Evolutionary conservation across 176 grass and related monocot genomes (phyloP).

Genomic region (Triticum monococcum): DNA sequence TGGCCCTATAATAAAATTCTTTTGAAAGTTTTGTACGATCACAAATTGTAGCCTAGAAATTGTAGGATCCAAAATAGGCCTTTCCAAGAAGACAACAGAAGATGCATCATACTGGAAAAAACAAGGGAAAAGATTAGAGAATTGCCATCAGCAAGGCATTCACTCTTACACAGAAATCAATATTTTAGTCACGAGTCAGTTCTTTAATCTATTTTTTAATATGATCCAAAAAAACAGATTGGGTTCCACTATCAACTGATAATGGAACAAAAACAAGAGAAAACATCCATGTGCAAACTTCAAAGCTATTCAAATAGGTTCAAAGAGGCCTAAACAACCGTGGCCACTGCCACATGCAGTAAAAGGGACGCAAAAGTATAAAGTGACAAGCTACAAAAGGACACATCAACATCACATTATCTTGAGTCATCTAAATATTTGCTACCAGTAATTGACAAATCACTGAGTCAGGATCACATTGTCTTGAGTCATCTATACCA

Average conservation of each 20-base stretch:
- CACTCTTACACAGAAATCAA: not conserved
- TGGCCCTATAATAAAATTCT: not conserved
- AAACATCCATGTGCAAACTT: too few relatives aligned
- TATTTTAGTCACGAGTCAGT: not conserved
- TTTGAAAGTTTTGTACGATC: not conserved
- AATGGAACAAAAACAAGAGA: too few relatives aligned
- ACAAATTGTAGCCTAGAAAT: constrained; percentile 1
- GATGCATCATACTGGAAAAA: constrained; percentile 8
- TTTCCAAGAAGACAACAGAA: not conserved
- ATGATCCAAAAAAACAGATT: too few relatives aligned
- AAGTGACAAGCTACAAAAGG: too few relatives aligned
- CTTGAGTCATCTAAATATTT: not conserved
- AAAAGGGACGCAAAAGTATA: too few relatives aligned
- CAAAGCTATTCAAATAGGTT: too few relatives aligned
- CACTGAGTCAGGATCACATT: not conserved
- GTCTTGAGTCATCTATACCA: constrained; percentile 8
- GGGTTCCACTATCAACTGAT: too few relatives aligned
- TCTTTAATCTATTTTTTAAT: not conserved
- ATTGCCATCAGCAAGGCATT: constrained; percentile 1
- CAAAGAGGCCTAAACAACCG: too few relatives aligned
- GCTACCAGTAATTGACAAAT: not conserved
- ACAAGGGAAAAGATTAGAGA: not conserved
- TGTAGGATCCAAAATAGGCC: not conserved
- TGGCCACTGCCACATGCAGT: too few relatives aligned
- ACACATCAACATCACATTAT: too few relatives aligned